Evolutionary conservation across 495 filamentous ascomycete species (phyloP).

Genomic region (Neurospora sublineolata): DNA sequence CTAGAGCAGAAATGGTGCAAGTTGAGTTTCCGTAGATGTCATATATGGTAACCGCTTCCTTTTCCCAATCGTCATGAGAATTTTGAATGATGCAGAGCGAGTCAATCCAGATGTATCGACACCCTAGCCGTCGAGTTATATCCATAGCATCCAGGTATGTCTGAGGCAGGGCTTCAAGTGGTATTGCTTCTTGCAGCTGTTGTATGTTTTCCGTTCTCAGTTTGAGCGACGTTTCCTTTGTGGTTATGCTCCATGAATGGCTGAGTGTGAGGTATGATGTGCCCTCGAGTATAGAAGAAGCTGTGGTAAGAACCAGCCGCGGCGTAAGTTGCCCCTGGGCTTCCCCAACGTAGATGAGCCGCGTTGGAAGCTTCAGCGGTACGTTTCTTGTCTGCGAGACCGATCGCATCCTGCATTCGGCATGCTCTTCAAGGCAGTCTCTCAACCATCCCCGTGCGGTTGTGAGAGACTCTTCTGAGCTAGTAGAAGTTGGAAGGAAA

Average conservation of each 20-base stretch:
- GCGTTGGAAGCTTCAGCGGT: neutral
- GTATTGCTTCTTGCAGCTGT: neutral
- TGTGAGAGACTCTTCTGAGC: neutral
- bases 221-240: neutral
- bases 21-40: neutral
- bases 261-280: neutral
- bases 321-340: neutral
- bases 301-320: neutral
- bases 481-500: neutral
- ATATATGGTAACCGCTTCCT: neutral
- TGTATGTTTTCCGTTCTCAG: neutral
- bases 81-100: slow-evolving; percentile 23
- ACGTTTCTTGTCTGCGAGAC: too few species aligned
- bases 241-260: neutral
- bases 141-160: slow-evolving; percentile 8
- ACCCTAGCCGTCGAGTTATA: slow-evolving; percentile 6
- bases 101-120: slow-evolving; percentile 25
- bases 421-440: neutral
- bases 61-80: neutral
- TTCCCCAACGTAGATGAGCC: neutral
- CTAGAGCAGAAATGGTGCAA: neutral
- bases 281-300: neutral
- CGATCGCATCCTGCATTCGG: neutral
- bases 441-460: neutral
- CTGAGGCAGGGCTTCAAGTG: neutral